phyloP scores from a whole-genome alignment of 75 land plant genomes.

The Picea sitchensis region DNA sequence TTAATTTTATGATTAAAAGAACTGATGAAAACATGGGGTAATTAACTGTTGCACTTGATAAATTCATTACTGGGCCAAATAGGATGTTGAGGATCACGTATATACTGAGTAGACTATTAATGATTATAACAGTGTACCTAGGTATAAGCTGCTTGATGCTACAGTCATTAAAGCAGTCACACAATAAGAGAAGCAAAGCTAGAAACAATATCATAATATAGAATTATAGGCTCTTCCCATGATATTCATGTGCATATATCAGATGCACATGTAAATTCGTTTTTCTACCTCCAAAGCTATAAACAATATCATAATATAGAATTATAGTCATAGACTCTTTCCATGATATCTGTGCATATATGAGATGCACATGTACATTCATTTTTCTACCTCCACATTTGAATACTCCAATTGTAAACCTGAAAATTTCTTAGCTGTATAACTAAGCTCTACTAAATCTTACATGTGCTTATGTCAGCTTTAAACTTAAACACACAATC shows the following conservation, averaged over 20 bases:
- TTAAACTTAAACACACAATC: slow-evolving; percentile 10
- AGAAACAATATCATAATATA: neutral
- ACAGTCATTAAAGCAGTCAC: neutral
- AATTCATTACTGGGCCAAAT: neutral
- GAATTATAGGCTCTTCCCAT: neutral
- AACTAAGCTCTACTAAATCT: neutral
- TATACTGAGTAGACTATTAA: neutral
- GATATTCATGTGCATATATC: neutral
- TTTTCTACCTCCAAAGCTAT: neutral
- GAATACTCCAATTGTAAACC: neutral
- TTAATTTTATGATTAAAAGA: neutral
- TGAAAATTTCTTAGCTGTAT: neutral
- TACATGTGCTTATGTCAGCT: neutral
- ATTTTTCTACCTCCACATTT: neutral
- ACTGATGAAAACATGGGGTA: neutral
- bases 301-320: neutral
- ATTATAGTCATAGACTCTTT: neutral
- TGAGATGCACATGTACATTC: neutral
- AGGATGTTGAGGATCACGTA: neutral
- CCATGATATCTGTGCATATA: neutral
- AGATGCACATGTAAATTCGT: neutral
- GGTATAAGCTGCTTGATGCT: neutral
- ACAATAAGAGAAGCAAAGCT: neutral
- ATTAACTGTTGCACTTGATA: neutral
- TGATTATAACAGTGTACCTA: neutral